Conservation (phyloP, 306 rosid genomes). For the Psophocarpus tetragonolobus region DNA sequence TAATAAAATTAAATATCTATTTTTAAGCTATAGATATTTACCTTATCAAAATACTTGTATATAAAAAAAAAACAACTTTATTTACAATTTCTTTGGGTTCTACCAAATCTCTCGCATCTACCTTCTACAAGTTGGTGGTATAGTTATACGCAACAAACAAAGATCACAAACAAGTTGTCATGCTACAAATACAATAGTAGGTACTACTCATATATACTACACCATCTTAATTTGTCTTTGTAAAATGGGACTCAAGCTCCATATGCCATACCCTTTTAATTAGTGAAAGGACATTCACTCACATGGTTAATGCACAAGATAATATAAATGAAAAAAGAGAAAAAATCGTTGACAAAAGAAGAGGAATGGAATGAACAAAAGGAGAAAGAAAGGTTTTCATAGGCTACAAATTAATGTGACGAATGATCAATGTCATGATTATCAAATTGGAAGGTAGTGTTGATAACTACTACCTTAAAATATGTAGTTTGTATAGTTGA, state of each 20-base stretch:
- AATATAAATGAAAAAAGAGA: background rate
- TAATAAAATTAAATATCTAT: too few relatives aligned
- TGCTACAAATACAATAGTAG: constrained; percentile 26
- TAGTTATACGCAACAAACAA: constrained; percentile 28
- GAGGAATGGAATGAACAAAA: background rate
- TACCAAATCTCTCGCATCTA: too few relatives aligned
- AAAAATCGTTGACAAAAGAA: constrained; percentile 19
- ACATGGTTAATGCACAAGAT: constrained; percentile 31
- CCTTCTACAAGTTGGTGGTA: constrained; percentile 30
- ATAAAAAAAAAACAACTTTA: too few relatives aligned
- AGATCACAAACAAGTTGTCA: constrained; percentile 42
- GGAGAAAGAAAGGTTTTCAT: background rate
- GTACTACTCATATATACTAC: constrained; percentile 37
- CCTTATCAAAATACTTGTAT: too few relatives aligned
- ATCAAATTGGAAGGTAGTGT: constrained; percentile 25
- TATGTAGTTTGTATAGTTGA: constrained; percentile 33
- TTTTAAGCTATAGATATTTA: too few relatives aligned
- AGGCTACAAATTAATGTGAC: constrained; percentile 19
- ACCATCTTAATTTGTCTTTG: constrained; percentile 41
- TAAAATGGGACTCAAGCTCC: constrained; percentile 45
- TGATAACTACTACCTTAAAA: constrained; percentile 32
- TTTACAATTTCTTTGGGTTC: too few relatives aligned
- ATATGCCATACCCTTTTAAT: constrained; percentile 38
- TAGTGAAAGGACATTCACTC: constrained; percentile 52
- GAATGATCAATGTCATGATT: constrained; percentile 33